Percentiles rank a stretch among this genome's conserved stretches.
Evolutionary conservation across 2,329 filamentous ascomycete species (phyloP).

Genomic region (Cadophora sp.): DNA sequence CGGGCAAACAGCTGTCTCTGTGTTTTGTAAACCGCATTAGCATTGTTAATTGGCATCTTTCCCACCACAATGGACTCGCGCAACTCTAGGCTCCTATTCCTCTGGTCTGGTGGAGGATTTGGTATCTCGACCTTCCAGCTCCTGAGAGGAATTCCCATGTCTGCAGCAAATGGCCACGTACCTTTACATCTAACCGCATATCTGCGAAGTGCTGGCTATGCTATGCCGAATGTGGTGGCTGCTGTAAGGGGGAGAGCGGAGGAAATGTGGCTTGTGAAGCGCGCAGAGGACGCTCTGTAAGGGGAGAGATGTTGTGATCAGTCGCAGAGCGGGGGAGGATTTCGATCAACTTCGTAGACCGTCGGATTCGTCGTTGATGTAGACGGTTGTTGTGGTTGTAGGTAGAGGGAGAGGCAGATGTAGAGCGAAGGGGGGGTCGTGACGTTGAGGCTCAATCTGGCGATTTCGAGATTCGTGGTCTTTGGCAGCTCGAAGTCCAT

Average conservation of each 20-base stretch:
- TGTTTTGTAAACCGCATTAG: constrained; percentile 49
- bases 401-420: not conserved
- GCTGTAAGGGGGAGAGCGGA: constrained; percentile 29
- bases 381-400: not conserved
- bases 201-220: constrained; percentile 2
- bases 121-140: constrained; percentile 20
- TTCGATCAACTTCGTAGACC: not conserved
- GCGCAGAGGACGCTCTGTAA: constrained; percentile 22
- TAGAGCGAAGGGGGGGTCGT: not conserved
- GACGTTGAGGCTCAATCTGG: constrained; percentile 14
- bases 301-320: constrained; percentile 15
- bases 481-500: constrained; percentile 29
- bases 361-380: not conserved
- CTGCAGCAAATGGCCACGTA: constrained; percentile 44
- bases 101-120: constrained; percentile 18
- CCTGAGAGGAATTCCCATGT: not conserved
- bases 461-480: constrained; percentile 38
- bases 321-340: not conserved
- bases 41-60: constrained; percentile 32
- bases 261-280: constrained; percentile 21
- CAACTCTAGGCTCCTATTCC: constrained; percentile 35
- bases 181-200: constrained; percentile 68
- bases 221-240: constrained; percentile 26
- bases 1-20: constrained; percentile 85
- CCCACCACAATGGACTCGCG: constrained; percentile 34